phyloP scores from a whole-genome alignment of 129 eudicot genomes.

The Tagetes erecta region DNA sequence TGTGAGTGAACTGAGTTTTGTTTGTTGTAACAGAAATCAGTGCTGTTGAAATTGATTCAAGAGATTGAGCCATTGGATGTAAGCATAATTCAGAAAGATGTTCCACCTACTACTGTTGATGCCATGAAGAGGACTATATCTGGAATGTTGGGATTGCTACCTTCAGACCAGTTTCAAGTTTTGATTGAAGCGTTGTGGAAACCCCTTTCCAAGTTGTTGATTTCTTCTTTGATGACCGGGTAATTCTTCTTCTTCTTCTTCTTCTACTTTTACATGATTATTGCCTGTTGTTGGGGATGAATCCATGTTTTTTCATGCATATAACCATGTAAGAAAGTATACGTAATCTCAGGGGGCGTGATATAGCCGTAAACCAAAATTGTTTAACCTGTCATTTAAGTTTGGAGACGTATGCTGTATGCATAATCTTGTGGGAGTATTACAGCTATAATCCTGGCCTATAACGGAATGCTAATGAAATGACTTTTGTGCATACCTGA shows the following conservation, averaged over 20 bases:
- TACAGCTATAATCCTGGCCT: background rate
- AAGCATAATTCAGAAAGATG: slow-evolving; percentile 88
- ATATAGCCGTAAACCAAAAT: no score
- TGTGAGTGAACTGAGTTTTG: background rate
- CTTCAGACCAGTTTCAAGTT: slow-evolving; percentile 92
- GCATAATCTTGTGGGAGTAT: background rate
- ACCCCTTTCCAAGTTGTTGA: slow-evolving; percentile 81
- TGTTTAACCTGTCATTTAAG: no score
- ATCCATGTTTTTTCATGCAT: background rate
- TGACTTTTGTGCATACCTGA: background rate
- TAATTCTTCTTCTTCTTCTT: slow-evolving; percentile 24
- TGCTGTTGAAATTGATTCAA: slow-evolving; percentile 66
- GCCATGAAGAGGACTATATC: slow-evolving; percentile 99
- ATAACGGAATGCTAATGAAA: background rate
- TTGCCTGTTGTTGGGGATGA: slow-evolving; percentile 1
- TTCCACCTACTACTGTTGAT: slow-evolving; percentile 77
- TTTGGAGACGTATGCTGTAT: background rate
- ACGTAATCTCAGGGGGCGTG: no score
- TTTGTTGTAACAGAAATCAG: slow-evolving; percentile 54
- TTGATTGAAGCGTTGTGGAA: slow-evolving; percentile 89
- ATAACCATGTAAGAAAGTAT: background rate
- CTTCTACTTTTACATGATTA: background rate
- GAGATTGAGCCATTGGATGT: slow-evolving; percentile 97
- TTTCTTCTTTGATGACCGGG: slow-evolving; percentile 97
- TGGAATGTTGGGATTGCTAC: slow-evolving; percentile 93